Evolutionary conservation across 495 filamentous ascomycete genomes (phyloP), one percentile per base, ranked within the genome.

Genomic region (Aspergillus coremiiformis): DNA sequence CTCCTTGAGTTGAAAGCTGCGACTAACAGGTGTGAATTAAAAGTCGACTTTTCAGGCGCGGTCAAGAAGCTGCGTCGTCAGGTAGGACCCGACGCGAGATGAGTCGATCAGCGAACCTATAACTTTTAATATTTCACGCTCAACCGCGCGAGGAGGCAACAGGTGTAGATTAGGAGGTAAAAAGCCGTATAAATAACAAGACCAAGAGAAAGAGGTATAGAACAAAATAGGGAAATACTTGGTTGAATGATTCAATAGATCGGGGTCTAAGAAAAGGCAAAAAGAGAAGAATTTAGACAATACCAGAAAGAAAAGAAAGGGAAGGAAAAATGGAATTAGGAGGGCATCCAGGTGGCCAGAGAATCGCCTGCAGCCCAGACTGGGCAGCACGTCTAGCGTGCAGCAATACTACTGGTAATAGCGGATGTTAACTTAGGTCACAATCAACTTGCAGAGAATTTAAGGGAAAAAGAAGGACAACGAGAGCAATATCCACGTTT

Each of bases 281-380:
- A 41, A 41, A 39, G 17, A 39, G 17, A 41, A 41, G 37, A 45
- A 39, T 24, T 21, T 42, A 44, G 30, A 54, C 47, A 27, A 51
- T n/a, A n/a, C n/a, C n/a, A n/a, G n/a, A 39, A 52, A 54, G 48
- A 17, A 41, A 51, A 39, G 50, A 44, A 45, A 37, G 14, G 44
- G 21, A 30, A 37, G 22, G 45, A 20, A 26, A 22, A 30, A 49
- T 39, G 30, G 21, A 49, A 58, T 49, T 39, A 27, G 24, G 24
- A 27, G 27, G 32, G 52, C 33, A 56, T 57, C 55, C 44, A 57
- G 56, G 56, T 59, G 61, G 53, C 44, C 58, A 59, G 58, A 64
- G 62, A 66, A 65, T 67, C 61, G 65, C 67, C 69, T 72, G 69
- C 69, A 68, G 66, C 60, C 60, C 61, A 56, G 39, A 53, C 30